These are phyloP conservation scores for Ocimum tenuiflorum DNA, from an alignment of 257 asterid species.

Conservation along the genomic window DNA sequence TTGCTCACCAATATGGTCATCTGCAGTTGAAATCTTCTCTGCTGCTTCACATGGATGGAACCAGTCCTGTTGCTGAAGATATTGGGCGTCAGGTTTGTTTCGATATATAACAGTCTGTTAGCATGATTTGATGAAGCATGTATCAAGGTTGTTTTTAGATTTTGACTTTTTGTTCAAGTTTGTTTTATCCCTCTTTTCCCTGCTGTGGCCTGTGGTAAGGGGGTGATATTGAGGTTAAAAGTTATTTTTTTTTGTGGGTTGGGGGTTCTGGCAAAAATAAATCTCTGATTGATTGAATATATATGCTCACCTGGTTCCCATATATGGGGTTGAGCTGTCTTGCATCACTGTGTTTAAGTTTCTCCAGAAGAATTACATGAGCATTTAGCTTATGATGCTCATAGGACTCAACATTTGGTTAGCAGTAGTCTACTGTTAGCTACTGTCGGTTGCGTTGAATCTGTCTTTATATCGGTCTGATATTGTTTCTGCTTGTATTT, in stretches of 20 bases:
- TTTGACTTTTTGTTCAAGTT: background rate
- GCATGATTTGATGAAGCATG: background rate
- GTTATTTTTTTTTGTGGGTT: background rate
- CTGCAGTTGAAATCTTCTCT: constrained; percentile 84
- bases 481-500: background rate
- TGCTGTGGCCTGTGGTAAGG: background rate
- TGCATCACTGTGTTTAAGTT: background rate
- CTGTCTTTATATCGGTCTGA: background rate
- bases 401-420: background rate
- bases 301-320: background rate
- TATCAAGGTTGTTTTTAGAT: background rate
- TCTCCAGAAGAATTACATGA: background rate
- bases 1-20: background rate
- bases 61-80: constrained; percentile 90
- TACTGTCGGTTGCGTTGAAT: background rate
- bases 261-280: no score
- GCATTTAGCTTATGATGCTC: background rate
- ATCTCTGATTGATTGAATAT: no score
- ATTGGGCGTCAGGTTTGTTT: constrained; percentile 90
- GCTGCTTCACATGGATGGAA: constrained; percentile 90
- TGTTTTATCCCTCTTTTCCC: background rate
- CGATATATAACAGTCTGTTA: background rate
- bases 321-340: background rate
- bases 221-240: background rate
- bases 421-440: background rate